Base-by-base conservation (phyloP, 768 basidiomycete species). In the Pulveroboletus sp. region DNA sequence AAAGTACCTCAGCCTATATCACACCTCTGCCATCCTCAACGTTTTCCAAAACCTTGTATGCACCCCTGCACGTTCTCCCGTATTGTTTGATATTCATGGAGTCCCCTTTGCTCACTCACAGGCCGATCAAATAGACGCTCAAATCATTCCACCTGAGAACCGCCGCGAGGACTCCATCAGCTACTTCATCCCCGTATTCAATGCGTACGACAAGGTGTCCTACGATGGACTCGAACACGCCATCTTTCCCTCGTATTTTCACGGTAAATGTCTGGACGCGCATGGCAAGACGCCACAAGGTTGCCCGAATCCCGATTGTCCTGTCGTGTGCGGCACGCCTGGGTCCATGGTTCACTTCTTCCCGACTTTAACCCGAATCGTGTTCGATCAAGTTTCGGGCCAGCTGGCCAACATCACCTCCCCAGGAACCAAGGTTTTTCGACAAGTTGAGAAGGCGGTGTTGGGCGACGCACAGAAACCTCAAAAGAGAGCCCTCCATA, bases 261-360 rank as follows among this genome's bases (percentile, higher is more conserved):
- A 90, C 53, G 88, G 87, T 47, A 90, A 86, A 66, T 89, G 87
- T 58, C 76, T 77, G 60, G 59, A 59, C 40, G 56, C 71, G 20
- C 69, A 77, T 37, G 79, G 80, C 35, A 67, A 73, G 47, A 77
- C 85, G 34, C 87, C 87, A 14, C 44, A 68, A 2, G 87, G 88
- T 20, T 90, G 88, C 56, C 87, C 87, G 9, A 86, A 89, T 55
- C 85, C 87, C 31, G 80, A 89, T 59, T 90, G 87, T 61, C 79
- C 85, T 19, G 77, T 87, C 47, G 78, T 88, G 27, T 90, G 87
- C 53, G 87, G 88, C 59, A 90, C 87, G 6, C 85, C 88, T n/a
- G 87, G 87, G 10, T 89, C 87, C 3, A 66, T 90, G 55, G 77
- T 85, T 10, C 85, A 88, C 67, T 85, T 80, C 68, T 89, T 75